phyloP scores from a whole-genome alignment of 2,329 filamentous ascomycete genomes.

The Xylariaceae sp. region DNA sequence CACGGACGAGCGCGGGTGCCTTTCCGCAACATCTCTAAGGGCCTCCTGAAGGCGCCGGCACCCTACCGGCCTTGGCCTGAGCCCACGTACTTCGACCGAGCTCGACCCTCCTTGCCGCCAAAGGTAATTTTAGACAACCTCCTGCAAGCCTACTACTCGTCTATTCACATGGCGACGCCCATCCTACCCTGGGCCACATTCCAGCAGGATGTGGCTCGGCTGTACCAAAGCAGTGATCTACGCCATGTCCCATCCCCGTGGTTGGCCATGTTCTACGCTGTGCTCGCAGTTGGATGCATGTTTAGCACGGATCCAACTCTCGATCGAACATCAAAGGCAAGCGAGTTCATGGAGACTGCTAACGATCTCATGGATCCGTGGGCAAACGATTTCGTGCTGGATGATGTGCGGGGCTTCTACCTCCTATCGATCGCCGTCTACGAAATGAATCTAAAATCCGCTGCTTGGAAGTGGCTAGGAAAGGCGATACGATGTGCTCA shows the following conservation, averaged over 20 bases:
- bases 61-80: conserved; percentile 54
- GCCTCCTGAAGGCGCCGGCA: conserved; percentile 73
- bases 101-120: conserved; percentile 62
- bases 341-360: conserved; percentile 66
- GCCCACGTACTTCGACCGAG: conserved; percentile 43
- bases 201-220: conserved; percentile 64
- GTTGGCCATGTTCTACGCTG: conserved; percentile 73
- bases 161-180: conserved; percentile 75
- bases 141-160: conserved; percentile 68
- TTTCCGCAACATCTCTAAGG: conserved; percentile 66
- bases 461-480: conserved; percentile 81
- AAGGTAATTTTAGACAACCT: conserved; percentile 66
- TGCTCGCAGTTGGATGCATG: conserved; percentile 76
- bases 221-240: conserved; percentile 63
- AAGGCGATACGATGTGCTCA: conserved; percentile 75
- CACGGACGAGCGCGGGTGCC: conserved; percentile 67
- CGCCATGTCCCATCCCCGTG: conserved; percentile 61
- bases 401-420: conserved; percentile 67
- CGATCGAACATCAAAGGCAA: conserved; percentile 48
- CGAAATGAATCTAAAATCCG: conserved; percentile 80
- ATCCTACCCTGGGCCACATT: conserved; percentile 87
- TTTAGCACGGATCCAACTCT: conserved; percentile 56
- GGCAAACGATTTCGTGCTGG: conserved; percentile 70
- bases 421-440: conserved; percentile 74
- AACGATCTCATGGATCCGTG: conserved; percentile 71